Evolutionary conservation across 202 grass and related monocot genomes (phyloP).

Genomic region (Zoysia matrella): DNA sequence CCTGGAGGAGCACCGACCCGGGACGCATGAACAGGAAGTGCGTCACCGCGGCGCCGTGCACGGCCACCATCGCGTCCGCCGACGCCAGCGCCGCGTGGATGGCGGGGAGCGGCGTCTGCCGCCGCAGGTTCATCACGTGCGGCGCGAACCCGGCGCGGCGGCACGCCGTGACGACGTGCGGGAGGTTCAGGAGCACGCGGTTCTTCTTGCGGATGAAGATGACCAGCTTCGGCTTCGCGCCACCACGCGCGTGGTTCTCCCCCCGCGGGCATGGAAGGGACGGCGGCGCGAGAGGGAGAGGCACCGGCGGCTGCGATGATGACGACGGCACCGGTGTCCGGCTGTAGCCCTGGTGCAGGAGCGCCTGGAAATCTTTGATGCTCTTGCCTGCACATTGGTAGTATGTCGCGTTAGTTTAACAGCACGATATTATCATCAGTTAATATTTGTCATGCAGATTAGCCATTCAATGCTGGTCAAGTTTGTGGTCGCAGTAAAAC

Average conservation of each 20-base stretch:
- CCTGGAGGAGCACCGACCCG: constrained; percentile 69
- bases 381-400: constrained; percentile 44
- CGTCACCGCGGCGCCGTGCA: constrained; percentile 93
- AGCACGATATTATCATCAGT: not conserved
- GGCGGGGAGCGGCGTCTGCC: constrained; percentile 54
- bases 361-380: constrained; percentile 82
- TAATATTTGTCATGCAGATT: not conserved
- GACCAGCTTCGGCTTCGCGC: constrained; percentile 71
- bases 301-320: constrained; percentile 3
- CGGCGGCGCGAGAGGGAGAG: constrained; percentile 32
- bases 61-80: constrained; percentile 84
- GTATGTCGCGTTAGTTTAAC: not conserved
- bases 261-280: constrained; percentile 32
- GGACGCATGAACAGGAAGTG: constrained; percentile 66
- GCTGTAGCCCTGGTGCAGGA: constrained; percentile 75
- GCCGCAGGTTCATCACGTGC: constrained; percentile 82
- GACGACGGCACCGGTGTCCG: constrained; percentile 28
- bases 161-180: constrained; percentile 73
- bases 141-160: constrained; percentile 69
- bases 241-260: not conserved
- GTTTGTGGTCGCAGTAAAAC: not conserved
- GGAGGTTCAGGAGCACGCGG: constrained; percentile 74
- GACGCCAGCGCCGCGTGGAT: constrained; percentile 76
- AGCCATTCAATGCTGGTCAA: not conserved
- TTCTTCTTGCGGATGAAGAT: constrained; percentile 90